Base-by-base conservation (phyloP, 1,139 yeast genomes). In the Magnusiomyces paraingens region DNA sequence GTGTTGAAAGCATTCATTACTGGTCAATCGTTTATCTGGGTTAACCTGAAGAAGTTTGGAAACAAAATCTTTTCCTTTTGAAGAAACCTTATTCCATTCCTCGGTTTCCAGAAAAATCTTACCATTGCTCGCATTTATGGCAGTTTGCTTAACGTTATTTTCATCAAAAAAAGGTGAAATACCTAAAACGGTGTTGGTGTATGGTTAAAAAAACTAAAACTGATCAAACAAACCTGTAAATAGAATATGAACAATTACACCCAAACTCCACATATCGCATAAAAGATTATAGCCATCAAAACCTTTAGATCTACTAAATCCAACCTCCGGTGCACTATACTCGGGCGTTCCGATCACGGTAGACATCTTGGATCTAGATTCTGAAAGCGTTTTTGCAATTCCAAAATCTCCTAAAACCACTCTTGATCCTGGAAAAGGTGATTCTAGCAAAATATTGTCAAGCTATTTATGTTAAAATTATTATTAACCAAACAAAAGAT, bases 181-280 rank as follows among this genome's bases (percentile, higher is more conserved):
- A 0, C 86, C 87, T 41, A 36, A 6, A 18, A 42, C 18, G 12
- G n/a, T 18, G 22, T 20, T 41, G 4, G 14, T 10, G 4, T 6
- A 15, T 6, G 44, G 17, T 41, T 41, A 14, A 15, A 20, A 41
- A 6, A 41, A 12, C 11, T 17, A 40, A 40, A 17, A 40, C 52
- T 50, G 36, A 36, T 18, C n/a, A 38, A 41, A 44, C 45, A 17
- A 44, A 56, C 65, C 65, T 10, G 67, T 61, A 22, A 76, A 65
- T 66, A 83, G 68, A 17, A 83, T 79, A 65, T 81, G 82, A 2
- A 76, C 62, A 21, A 83, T 75, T 0, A 83, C 76, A 0, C 88
- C 89, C 6, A 83, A 62, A 0, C 88, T 82, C 90, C 89, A 83
- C 49, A 81, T 67, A 64, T 84, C 89, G 62, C 86, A 82, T 61